Base-by-base conservation (phyloP, 2,329 filamentous ascomycete genomes). In the Fusarium sp. region DNA sequence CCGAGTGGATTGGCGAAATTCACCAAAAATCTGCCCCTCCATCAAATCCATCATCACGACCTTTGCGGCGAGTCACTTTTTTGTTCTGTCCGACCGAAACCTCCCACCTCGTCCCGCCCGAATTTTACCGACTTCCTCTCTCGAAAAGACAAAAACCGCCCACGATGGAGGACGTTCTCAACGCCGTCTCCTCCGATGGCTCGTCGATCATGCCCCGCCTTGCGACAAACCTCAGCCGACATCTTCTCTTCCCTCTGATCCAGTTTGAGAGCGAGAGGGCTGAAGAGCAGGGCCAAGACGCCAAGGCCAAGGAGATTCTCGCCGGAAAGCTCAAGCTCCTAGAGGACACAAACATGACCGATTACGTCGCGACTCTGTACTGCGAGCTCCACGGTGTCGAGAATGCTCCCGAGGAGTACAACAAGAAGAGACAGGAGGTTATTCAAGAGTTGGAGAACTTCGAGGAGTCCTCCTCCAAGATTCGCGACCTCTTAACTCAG, bases 311-410 rank as follows among this genome's bases (percentile, higher is more conserved):
- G 75, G 90, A 94, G 79, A 90, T 97, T 75, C 90, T 91, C 68
- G 88, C 92, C 78, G 90, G 94, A 75, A 97, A 97, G 82, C 97
- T 95, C 80, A 91, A 95, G 82, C 89, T 99, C 61, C 89, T 99
- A 73, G 95, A 97, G 84, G 90, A 94, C 80, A 98, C 96, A 76
- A 97, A 98, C 86, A 99, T 99, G 96, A 96, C 92, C 76, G 96
- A 99, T 82, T 99, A 97, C 79, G 93, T 98, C 55, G 94, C 94
- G 77, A 92, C 91, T 76, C 84, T 99, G 72, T 93, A 97, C 85
- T 92, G 92, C 79, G 92, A 97, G 77, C 88, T 99, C 71, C 89
- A 98, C 83, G 87, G 90, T 74, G 88, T 93, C 69, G 86, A 91
- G 63, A 87, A 92, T 66, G 84, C 92, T 55, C 94, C 96, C 50